These are phyloP conservation scores for Huntiella bhutanensis DNA, from an alignment of 2,329 filamentous ascomycete species.

Conservation along the genomic window DNA sequence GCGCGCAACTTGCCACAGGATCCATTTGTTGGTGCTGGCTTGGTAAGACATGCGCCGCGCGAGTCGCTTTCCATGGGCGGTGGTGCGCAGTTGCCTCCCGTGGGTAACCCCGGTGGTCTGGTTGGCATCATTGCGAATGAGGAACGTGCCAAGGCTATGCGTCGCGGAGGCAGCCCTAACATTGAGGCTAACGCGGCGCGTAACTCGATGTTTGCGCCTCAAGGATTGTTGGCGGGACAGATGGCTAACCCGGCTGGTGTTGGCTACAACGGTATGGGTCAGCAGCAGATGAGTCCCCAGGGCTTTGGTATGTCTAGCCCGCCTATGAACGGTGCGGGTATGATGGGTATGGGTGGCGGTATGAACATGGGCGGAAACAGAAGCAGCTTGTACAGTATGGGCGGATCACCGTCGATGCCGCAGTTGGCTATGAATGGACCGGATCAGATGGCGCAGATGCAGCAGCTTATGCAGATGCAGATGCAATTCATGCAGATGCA, in stretches of 20 bases:
- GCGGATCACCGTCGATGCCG: constrained; percentile 14
- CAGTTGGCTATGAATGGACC: constrained; percentile 14
- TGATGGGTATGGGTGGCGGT: constrained; percentile 4
- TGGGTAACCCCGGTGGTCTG: constrained; percentile 44
- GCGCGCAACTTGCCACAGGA: constrained; percentile 67
- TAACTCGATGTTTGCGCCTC: constrained; percentile 18
- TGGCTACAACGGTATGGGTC: background rate
- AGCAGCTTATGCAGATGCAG: constrained; percentile 41
- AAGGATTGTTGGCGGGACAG: constrained; percentile 20
- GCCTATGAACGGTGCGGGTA: constrained; percentile 15
- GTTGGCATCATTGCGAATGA: constrained; percentile 78
- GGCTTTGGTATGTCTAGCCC: constrained; percentile 11
- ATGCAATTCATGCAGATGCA: constrained; percentile 89
- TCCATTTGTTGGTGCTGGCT: constrained; percentile 62
- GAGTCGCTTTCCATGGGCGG: constrained; percentile 57
- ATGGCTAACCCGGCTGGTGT: constrained; percentile 14
- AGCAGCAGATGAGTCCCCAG: background rate
- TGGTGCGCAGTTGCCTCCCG: constrained; percentile 28
- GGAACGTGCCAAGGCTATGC: constrained; percentile 58
- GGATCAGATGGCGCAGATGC: constrained; percentile 22
- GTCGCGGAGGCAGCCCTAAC: constrained; percentile 55
- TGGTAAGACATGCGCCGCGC: constrained; percentile 52
- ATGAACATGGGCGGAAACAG: background rate
- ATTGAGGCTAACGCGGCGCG: constrained; percentile 26
- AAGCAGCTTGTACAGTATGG: constrained; percentile 11